phyloP scores from a whole-genome alignment of 2,329 filamentous ascomycete species.

The Aspergillus clavatus region DNA sequence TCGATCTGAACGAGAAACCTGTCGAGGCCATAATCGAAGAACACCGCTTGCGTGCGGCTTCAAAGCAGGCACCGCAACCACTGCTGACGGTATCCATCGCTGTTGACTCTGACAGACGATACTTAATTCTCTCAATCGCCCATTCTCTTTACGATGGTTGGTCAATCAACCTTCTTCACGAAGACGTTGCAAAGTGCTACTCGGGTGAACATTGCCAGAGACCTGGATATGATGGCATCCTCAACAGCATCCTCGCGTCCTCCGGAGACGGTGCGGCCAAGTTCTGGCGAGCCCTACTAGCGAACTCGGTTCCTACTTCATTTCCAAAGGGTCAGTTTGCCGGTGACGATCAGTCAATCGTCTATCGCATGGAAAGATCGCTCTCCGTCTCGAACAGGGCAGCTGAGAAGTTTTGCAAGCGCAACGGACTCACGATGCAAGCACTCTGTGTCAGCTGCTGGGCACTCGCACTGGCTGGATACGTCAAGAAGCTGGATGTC shows the following conservation, averaged over 20 bases:
- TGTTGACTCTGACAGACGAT: conserved; percentile 29
- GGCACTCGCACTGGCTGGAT: conserved; percentile 63
- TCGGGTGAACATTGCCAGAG: conserved; percentile 39
- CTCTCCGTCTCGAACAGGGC: conserved; percentile 33
- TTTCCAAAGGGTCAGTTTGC: conserved; percentile 36
- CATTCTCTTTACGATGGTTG: conserved; percentile 89
- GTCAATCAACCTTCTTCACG: conserved; percentile 70
- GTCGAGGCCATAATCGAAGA: conserved; percentile 22
- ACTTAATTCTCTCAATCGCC: conserved; percentile 65
- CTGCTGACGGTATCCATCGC: conserved; percentile 36
- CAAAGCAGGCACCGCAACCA: conserved; percentile 20
- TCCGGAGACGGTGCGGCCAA: conserved; percentile 45
- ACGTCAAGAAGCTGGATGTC: conserved; percentile 64
- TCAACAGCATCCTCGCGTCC: conserved; percentile 51
- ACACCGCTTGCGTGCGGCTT: conserved; percentile 10
- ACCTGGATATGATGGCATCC: conserved; percentile 48
- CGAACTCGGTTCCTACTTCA: conserved; percentile 41
- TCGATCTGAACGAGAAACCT: conserved; percentile 14
- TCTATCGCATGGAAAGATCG: conserved; percentile 26
- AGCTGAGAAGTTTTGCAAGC: conserved; percentile 59
- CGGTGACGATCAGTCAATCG: conserved; percentile 6
- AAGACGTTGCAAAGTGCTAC: conserved; percentile 66
- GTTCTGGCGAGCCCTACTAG: conserved; percentile 71
- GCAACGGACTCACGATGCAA: conserved; percentile 66
- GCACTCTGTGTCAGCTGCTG: conserved; percentile 72